Evolutionary conservation across 768 basidiomycete species (phyloP).

Genomic region (Leccinum barrowsii): DNA sequence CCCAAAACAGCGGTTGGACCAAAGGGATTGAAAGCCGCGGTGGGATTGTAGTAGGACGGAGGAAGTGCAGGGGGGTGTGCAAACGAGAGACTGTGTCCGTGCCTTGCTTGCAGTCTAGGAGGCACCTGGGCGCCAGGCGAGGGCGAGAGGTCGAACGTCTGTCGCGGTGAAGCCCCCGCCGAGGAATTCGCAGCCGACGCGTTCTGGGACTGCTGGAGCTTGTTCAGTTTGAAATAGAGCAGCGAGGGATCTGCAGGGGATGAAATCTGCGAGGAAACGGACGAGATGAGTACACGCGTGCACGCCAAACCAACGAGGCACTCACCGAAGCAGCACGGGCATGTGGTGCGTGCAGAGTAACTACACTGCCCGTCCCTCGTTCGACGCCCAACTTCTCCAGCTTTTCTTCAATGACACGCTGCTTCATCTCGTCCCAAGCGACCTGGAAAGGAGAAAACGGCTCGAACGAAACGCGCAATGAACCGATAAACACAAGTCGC

Average conservation of each 20-base stretch:
- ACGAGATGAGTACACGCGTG: slow-evolving; percentile 3
- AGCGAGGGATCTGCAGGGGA: slow-evolving; percentile 87
- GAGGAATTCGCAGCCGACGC: slow-evolving; percentile 50
- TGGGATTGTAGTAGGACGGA: slow-evolving; percentile 34
- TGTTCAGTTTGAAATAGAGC: slow-evolving; percentile 78
- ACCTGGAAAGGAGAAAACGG: slow-evolving; percentile 37
- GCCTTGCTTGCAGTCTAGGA: slow-evolving; percentile 48
- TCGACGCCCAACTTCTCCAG: slow-evolving; percentile 78
- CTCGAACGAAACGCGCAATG: background rate
- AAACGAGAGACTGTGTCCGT: slow-evolving; percentile 74
- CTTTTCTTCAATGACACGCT: slow-evolving; percentile 75
- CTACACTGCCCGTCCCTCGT: slow-evolving; percentile 46
- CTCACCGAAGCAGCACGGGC: slow-evolving; percentile 81
- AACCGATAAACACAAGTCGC: slow-evolving; percentile 14
- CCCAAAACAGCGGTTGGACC: slow-evolving; percentile 54
- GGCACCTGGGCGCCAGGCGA: slow-evolving; percentile 44
- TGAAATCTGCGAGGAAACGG: slow-evolving; percentile 56
- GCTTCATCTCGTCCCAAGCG: slow-evolving; percentile 73
- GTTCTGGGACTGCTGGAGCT: slow-evolving; percentile 70
- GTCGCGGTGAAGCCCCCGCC: slow-evolving; percentile 59
- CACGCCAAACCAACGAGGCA: slow-evolving; percentile 27
- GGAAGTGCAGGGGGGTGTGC: slow-evolving; percentile 45
- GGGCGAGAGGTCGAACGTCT: slow-evolving; percentile 47
- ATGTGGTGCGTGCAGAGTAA: slow-evolving; percentile 70
- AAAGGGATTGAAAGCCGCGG: slow-evolving; percentile 60